Evolutionary conservation across 2,329 filamentous ascomycete genomes (phyloP).

Genomic region (Aureobasidium uvarum): DNA sequence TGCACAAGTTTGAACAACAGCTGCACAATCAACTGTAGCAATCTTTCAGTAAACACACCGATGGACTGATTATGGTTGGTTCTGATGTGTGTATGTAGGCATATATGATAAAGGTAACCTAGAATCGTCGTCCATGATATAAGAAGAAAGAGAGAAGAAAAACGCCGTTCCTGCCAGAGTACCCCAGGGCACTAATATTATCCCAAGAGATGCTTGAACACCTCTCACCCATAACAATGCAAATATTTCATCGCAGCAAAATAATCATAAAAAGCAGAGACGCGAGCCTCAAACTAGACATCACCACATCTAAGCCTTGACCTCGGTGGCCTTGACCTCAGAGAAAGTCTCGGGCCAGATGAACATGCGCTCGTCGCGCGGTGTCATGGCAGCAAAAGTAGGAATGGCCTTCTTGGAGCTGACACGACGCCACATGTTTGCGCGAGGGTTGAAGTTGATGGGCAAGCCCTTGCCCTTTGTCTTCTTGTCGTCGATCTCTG

Average conservation of each 20-base stretch:
- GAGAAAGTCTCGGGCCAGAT: constrained; percentile 60
- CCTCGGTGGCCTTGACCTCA: constrained; percentile 26
- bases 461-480: constrained; percentile 61
- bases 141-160: background rate
- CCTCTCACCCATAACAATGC: constrained; percentile 12
- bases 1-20: constrained; percentile 11
- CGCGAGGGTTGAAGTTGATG: constrained; percentile 63
- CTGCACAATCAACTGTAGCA: background rate
- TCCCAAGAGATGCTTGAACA: constrained; percentile 7
- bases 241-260: background rate
- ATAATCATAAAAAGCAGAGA: background rate
- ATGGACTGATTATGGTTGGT: background rate
- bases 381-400: constrained; percentile 52
- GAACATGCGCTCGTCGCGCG: constrained; percentile 58
- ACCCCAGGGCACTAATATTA: background rate
- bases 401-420: constrained; percentile 58
- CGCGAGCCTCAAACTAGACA: no score
- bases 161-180: background rate
- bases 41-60: background rate
- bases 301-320: background rate
- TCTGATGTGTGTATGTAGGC: background rate
- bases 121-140: background rate
- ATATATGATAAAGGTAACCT: background rate
- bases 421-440: constrained; percentile 65
- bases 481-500: constrained; percentile 59